phyloP scores from a whole-genome alignment of 331 rosid genomes.

The Stylosanthes scabra region DNA sequence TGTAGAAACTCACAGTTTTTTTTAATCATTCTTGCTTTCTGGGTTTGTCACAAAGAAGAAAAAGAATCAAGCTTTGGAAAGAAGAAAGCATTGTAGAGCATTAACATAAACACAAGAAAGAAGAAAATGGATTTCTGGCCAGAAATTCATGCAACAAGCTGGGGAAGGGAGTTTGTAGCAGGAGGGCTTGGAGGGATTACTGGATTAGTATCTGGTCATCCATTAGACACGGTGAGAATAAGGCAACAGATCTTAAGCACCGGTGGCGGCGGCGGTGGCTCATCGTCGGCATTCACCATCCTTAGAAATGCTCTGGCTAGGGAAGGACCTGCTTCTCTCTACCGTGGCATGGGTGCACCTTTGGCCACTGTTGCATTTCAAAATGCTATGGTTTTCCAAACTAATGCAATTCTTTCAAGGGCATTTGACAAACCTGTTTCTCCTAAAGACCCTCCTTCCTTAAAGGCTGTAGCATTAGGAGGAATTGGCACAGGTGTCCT shows the following conservation, averaged over 20 bases:
- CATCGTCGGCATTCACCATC: slow-evolving; percentile 67
- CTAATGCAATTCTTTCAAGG: slow-evolving; percentile 73
- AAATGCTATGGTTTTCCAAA: slow-evolving; percentile 92
- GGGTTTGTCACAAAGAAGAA: slow-evolving; percentile 8
- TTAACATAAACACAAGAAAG: neutral
- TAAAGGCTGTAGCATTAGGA: slow-evolving; percentile 71
- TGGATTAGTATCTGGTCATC: slow-evolving; percentile 81
- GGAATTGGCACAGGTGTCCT: slow-evolving; percentile 81
- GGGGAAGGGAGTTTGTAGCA: slow-evolving; percentile 93
- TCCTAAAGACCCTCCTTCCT: slow-evolving; percentile 68
- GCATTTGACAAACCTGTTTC: slow-evolving; percentile 56
- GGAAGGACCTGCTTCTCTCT: slow-evolving; percentile 77
- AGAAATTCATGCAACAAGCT: slow-evolving; percentile 75
- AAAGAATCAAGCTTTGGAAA: neutral
- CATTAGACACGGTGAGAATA: slow-evolving; percentile 80
- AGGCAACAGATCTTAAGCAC: slow-evolving; percentile 49
- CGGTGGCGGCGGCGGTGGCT: slow-evolving; percentile 22
- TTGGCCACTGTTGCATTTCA: slow-evolving; percentile 86
- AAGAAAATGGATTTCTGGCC: slow-evolving; percentile 89
- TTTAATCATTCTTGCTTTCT: neutral
- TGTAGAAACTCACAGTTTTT: neutral
- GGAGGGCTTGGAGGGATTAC: slow-evolving; percentile 94
- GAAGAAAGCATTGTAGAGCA: neutral
- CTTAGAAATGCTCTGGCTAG: slow-evolving; percentile 55
- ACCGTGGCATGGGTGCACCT: slow-evolving; percentile 90